Conservation (phyloP, 495 filamentous ascomycete species). For the Penicillium flavigenum region DNA sequence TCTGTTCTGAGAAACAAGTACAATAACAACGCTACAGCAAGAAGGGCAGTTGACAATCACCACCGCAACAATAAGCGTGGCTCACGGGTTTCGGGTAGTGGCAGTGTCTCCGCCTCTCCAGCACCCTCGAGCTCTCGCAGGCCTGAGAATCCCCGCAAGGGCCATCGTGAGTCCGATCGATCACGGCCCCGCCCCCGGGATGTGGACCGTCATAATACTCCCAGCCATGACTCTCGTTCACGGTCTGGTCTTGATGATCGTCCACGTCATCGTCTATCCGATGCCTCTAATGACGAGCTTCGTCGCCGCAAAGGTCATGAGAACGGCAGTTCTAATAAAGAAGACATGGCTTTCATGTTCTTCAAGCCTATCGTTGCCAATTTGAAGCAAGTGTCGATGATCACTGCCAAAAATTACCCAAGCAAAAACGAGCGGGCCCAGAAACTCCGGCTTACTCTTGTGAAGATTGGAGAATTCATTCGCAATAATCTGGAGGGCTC, state of each 20-base stretch:
- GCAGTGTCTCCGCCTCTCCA: constrained; percentile 54
- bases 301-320: constrained; percentile 46
- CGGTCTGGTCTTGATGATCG: constrained; percentile 39
- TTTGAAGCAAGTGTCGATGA: constrained; percentile 55
- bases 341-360: constrained; percentile 55
- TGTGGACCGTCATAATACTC: constrained; percentile 48
- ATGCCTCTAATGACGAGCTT: constrained; percentile 42
- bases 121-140: constrained; percentile 42
- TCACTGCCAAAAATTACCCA: constrained; percentile 64
- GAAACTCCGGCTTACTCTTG: constrained; percentile 45
- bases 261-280: constrained; percentile 39
- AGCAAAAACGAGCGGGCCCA: constrained; percentile 56
- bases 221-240: constrained; percentile 41
- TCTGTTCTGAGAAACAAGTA: constrained; percentile 81
- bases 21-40: constrained; percentile 65
- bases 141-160: constrained; percentile 34
- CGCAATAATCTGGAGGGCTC: constrained; percentile 36
- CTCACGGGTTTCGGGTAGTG: constrained; percentile 39
- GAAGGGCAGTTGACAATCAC: constrained; percentile 81
- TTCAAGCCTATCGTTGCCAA: constrained; percentile 61
- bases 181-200: constrained; percentile 51
- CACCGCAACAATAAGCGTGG: constrained; percentile 80
- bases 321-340: constrained; percentile 42
- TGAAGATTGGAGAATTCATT: constrained; percentile 52
- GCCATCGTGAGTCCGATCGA: constrained; percentile 52